Percentiles rank a stretch among this genome's conserved stretches.
These are phyloP conservation scores for Boletus eberwhitei DNA, from an alignment of 768 basidiomycete genomes.

Conservation along the genomic window DNA sequence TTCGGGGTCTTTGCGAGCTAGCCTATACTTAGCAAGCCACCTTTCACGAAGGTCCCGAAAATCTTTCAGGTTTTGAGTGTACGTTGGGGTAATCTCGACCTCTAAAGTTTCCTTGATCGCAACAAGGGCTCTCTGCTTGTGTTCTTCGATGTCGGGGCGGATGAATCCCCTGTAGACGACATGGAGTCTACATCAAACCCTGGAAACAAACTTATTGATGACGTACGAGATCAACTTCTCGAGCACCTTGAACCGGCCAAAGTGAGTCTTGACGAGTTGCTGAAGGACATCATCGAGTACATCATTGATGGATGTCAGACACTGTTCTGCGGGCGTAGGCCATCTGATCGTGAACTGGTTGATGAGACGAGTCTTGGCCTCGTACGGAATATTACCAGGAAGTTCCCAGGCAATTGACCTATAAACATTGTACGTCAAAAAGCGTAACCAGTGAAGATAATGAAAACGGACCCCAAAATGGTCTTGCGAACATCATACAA, in stretches of 20 bases:
- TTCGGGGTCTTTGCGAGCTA: neutral
- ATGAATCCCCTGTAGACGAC: conserved; percentile 25
- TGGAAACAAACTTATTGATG: neutral
- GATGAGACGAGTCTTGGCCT: conserved; percentile 39
- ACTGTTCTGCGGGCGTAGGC: conserved; percentile 33
- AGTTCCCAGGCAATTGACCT: conserved; percentile 45
- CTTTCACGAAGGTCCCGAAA: conserved; percentile 12
- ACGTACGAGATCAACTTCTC: conserved; percentile 36
- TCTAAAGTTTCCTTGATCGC: conserved; percentile 34
- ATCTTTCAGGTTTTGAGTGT: conserved; percentile 36
- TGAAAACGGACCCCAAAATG: conserved; percentile 33
- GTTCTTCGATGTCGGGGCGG: conserved; percentile 26
- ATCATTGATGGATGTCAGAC: conserved; percentile 33
- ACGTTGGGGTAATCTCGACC: conserved; percentile 39
- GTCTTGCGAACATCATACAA: conserved; percentile 33
- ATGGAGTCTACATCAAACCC: neutral
- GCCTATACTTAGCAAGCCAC: conserved; percentile 28
- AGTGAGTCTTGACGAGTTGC: conserved; percentile 32
- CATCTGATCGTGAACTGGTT: conserved; percentile 34
- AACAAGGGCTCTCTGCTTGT: conserved; percentile 19
- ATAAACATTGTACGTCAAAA: neutral
- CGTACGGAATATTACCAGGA: conserved; percentile 39
- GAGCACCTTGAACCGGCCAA: conserved; percentile 39
- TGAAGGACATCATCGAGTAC: conserved; percentile 31
- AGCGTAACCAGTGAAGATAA: neutral